Evolutionary conservation across 106 monocot genomes (phyloP).

Genomic region (Dendrobium officinale): DNA sequence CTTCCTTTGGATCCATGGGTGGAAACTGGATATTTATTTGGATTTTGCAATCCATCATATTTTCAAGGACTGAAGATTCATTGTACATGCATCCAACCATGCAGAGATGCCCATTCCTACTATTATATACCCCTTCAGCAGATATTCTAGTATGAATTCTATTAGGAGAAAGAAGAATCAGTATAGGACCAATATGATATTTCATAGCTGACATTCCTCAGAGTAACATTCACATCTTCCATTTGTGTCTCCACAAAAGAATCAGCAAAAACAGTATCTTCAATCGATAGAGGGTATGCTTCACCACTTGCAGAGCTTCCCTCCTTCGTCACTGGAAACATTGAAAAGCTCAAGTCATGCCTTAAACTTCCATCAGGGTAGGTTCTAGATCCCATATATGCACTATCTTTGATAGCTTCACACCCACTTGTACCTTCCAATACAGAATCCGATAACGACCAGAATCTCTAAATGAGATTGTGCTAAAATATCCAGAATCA

Average conservation of each 20-base stretch:
- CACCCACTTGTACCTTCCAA: conserved; percentile 14
- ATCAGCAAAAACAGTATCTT: conserved; percentile 11
- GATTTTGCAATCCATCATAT: conserved; percentile 39
- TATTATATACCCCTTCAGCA: conserved; percentile 69
- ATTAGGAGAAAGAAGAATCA: not conserved
- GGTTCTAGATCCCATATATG: not conserved
- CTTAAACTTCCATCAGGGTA: conserved; percentile 22
- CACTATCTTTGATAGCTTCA: not conserved
- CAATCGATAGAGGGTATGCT: conserved; percentile 11
- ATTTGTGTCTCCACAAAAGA: not conserved
- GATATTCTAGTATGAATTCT: conserved; percentile 13
- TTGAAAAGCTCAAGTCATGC: conserved; percentile 24
- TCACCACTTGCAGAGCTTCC: conserved; percentile 15
- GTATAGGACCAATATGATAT: conserved; percentile 5
- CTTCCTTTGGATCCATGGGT: conserved; percentile 19
- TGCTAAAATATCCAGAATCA: conserved; percentile 20
- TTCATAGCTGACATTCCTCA: conserved; percentile 44
- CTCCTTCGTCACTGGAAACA: conserved; percentile 7
- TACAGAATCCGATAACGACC: not conserved
- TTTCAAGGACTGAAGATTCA: not conserved
- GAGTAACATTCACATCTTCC: not conserved
- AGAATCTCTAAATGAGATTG: conserved; percentile 9
- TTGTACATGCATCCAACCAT: conserved; percentile 41
- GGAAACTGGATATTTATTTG: conserved; percentile 40
- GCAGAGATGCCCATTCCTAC: conserved; percentile 37